These are phyloP conservation scores for Pyrus betulifolia DNA, from an alignment of 306 rosid genomes.

Conservation along the genomic window DNA sequence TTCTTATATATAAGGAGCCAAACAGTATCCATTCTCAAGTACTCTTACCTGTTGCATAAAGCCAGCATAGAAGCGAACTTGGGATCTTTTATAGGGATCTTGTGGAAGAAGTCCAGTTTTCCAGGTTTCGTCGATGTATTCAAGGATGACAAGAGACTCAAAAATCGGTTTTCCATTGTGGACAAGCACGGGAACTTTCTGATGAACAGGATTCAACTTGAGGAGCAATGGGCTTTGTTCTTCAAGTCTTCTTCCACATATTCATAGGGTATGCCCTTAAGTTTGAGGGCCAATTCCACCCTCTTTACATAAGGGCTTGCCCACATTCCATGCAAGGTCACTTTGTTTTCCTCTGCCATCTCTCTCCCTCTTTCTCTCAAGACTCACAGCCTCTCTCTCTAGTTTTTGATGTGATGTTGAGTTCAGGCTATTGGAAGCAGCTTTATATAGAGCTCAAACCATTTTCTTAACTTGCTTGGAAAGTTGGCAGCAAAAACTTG, in stretches of 20 bases:
- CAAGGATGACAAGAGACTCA: conserved; percentile 15
- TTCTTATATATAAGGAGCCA: too few species aligned
- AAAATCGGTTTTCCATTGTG: conserved; percentile 14
- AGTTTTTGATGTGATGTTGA: not conserved
- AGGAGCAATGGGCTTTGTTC: conserved; percentile 14
- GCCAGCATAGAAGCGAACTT: conserved; percentile 7
- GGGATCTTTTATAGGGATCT: conserved; percentile 12
- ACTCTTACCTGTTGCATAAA: conserved; percentile 7
- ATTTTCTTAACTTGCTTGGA: not conserved
- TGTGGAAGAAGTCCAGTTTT: conserved; percentile 9
- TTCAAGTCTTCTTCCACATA: conserved; percentile 13
- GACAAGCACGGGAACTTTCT: conserved; percentile 18
- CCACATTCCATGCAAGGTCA: conserved; percentile 12
- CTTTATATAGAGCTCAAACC: not conserved
- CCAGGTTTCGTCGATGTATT: conserved; percentile 18
- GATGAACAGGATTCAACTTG: conserved; percentile 4
- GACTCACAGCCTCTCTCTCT: not conserved
- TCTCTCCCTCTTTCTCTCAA: not conserved
- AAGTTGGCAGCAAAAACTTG: not conserved
- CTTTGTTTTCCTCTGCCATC: conserved; percentile 18
- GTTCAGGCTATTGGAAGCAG: not conserved
- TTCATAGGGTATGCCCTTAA: conserved; percentile 13
- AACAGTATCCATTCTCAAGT: not conserved
- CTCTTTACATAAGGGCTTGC: conserved; percentile 11
- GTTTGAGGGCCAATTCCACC: conserved; percentile 20